Base-by-base conservation (phyloP, 331 rosid species). In the Dryas integrifolia region DNA sequence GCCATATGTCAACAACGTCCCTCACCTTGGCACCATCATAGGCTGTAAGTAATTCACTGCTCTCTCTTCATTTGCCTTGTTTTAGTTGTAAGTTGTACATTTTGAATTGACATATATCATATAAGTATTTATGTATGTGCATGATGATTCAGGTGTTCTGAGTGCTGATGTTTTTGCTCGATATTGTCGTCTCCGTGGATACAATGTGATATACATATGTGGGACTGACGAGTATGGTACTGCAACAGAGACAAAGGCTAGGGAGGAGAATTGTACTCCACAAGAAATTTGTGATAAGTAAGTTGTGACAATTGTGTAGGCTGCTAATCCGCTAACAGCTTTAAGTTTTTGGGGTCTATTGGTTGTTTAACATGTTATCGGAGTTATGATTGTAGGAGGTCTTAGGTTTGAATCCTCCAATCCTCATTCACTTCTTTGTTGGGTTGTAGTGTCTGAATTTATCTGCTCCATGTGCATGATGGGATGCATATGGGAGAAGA, bases 201-300 rank as follows among this genome's bases (percentile, higher is more conserved):
- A 89, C 52, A 89, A 85, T 82, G 80, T 53, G 39, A 82, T 87
- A 13, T 87, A 82, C 78, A 82, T 89, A 3, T 89, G 96, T 64
- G 96, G 96, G 24, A 89, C 96, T 16, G 96, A 89, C 60, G 96
- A 89, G 77, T 87, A 89, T 50, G 92, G 92, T 0, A 89, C 96
- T 2, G 89, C 96, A 3, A 89, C 96, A 1, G 96, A 89, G 82
- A 89, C 96, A 10, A 89, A 89, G 69, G 96, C 96, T 46, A 30
- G 86, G 84, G 96, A 89, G 77, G 92, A 89, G 80, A 85, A 84
- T 3, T 84, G 85, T 65, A 84, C 90, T 40, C 96, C 96, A 3
- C 81, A 85, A 45, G 76, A 90, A 77, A 90, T 90, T 66, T 87
- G 92, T 82, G 92, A 87, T 86, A 89, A 87, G 96, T 87, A 30